Evolutionary conservation across 1,284 basidiomycete genomes (phyloP).

Genomic region (Microbotryum intermedium): DNA sequence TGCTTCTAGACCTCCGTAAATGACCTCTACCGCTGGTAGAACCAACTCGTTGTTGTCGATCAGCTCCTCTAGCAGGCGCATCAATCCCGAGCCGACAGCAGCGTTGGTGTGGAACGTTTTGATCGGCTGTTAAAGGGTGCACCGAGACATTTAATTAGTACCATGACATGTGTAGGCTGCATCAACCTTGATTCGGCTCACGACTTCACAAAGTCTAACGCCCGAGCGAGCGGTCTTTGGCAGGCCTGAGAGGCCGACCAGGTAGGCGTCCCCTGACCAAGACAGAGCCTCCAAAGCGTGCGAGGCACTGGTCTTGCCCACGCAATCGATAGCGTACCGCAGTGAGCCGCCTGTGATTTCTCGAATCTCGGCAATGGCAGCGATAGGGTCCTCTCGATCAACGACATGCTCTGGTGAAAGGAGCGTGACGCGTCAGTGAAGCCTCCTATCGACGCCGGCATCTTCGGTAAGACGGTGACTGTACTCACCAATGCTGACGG

Average conservation of each 20-base stretch:
- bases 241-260: constrained; percentile 11
- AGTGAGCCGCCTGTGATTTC: not conserved
- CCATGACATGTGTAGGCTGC: not conserved
- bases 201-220: constrained; percentile 4
- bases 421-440: not conserved
- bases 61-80: constrained; percentile 10
- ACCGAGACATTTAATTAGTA: too few relatives aligned
- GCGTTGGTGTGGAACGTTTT: constrained; percentile 15
- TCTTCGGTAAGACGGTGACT: not conserved
- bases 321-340: constrained; percentile 10
- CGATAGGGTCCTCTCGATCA: constrained; percentile 7
- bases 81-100: constrained; percentile 5
- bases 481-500: constrained; percentile 5
- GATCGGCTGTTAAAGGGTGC: not conserved
- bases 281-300: not conserved
- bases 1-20: constrained; percentile 8
- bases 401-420: constrained; percentile 4
- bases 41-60: constrained; percentile 6
- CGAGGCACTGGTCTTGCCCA: constrained; percentile 1
- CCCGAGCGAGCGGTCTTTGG: not conserved
- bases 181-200: not conserved
- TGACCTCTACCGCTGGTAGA: constrained; percentile 3
- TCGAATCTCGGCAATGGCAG: constrained; percentile 1
- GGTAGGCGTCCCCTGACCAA: not conserved
- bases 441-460: not conserved